Percentiles rank a stretch among this genome's conserved stretches.
phyloP scores from a whole-genome alignment of 352 stramenopile genomes.

The Pythium plurisporium region DNA sequence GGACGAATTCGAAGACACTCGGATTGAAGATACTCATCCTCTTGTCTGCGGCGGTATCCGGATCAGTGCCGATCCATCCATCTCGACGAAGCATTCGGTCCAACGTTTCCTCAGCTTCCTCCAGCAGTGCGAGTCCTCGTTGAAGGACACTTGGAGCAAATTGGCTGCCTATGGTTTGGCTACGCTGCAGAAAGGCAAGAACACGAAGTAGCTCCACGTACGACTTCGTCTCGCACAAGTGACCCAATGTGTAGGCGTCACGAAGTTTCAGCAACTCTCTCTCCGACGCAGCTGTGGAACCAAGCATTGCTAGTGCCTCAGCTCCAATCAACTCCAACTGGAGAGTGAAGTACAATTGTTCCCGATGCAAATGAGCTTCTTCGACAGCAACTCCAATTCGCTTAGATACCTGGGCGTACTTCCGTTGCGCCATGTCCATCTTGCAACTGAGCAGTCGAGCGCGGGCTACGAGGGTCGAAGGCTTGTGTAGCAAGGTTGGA shows the following conservation, averaged over 20 bases:
- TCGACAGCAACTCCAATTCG: conserved; percentile 28
- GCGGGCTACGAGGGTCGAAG: conserved; percentile 9
- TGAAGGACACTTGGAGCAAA: background rate
- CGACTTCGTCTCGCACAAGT: conserved; percentile 19
- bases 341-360: conserved; percentile 37
- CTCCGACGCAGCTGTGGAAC: conserved; percentile 27
- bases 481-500: conserved; percentile 4
- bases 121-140: conserved; percentile 2
- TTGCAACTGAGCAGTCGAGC: conserved; percentile 13
- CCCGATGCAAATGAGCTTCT: conserved; percentile 29
- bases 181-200: conserved; percentile 26
- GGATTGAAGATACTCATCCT: conserved; percentile 55
- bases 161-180: conserved; percentile 1
- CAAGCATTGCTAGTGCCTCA: conserved; percentile 37
- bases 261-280: conserved; percentile 25
- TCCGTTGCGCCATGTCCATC: conserved; percentile 32
- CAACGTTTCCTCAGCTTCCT: conserved; percentile 39
- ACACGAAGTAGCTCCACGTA: conserved; percentile 41
- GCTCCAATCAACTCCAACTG: conserved; percentile 38
- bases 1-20: conserved; percentile 41
- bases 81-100: conserved; percentile 42
- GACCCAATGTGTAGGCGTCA: conserved; percentile 16
- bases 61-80: conserved; percentile 54
- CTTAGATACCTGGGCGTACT: conserved; percentile 28
- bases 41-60: conserved; percentile 17